Percentiles rank a stretch among this genome's conserved stretches.
phyloP scores from a whole-genome alignment of 1,139 yeast species.

The Geotrichum klebahnii region DNA sequence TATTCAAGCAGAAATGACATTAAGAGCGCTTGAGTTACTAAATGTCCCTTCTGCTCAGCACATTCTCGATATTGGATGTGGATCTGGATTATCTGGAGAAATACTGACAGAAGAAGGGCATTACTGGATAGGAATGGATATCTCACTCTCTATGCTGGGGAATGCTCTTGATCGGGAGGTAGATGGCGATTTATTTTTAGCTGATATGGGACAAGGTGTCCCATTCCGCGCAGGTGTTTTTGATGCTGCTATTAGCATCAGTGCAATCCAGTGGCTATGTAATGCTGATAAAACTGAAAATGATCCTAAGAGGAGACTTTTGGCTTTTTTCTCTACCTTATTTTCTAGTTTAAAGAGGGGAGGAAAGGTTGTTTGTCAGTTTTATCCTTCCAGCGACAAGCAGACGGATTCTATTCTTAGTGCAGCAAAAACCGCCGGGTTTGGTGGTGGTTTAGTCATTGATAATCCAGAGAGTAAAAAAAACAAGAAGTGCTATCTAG shows the following conservation, averaged over 20 bases:
- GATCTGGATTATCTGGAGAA: conserved; percentile 94
- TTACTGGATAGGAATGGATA: conserved; percentile 95
- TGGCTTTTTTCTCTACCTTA: conserved; percentile 79
- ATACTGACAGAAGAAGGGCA: conserved; percentile 91
- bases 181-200: conserved; percentile 86
- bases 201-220: conserved; percentile 90
- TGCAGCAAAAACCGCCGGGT: conserved; percentile 92
- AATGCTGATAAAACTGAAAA: conserved; percentile 82
- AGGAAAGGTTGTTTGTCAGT: conserved; percentile 95
- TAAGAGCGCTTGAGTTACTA: conserved; percentile 82
- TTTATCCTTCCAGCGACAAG: conserved; percentile 85
- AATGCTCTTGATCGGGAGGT: conserved; percentile 87
- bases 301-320: conserved; percentile 81
- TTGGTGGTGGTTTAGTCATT: conserved; percentile 90
- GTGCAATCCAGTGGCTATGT: conserved; percentile 97
- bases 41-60: conserved; percentile 66
- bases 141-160: conserved; percentile 92
- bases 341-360: conserved; percentile 86
- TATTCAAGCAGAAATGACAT: conserved; percentile 95
- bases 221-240: conserved; percentile 96
- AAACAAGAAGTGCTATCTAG: conserved; percentile 85
- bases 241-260: conserved; percentile 93
- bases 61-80: conserved; percentile 91
- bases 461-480: conserved; percentile 93
- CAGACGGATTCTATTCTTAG: conserved; percentile 73